These are phyloP conservation scores for Pelagomonas calceolata DNA, from an alignment of 108 stramenopile species.

Conservation along the genomic window DNA sequence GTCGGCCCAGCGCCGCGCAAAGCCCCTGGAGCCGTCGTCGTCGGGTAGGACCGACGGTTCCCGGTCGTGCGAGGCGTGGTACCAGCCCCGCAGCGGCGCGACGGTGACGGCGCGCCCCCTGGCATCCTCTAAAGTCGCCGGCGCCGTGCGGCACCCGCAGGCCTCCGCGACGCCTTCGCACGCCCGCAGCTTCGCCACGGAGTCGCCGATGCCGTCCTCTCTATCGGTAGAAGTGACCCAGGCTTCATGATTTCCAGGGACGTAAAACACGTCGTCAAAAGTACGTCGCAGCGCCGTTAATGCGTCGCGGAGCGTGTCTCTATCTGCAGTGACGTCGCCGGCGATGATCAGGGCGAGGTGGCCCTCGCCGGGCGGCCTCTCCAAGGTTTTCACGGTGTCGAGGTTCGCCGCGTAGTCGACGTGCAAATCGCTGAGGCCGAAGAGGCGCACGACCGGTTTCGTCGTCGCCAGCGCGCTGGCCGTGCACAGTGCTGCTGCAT, in stretches of 20 bases:
- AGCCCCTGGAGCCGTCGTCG: not conserved
- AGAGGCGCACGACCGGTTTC: not conserved
- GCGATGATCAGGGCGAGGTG: not conserved
- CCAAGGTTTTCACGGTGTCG: not conserved
- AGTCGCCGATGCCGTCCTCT: not conserved
- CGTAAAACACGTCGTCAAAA: slow-evolving; percentile 8
- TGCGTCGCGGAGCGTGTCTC: not conserved
- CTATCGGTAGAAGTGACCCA: not conserved
- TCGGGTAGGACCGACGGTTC: slow-evolving; percentile 27
- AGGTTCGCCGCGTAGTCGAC: not conserved
- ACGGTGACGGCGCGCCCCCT: not conserved
- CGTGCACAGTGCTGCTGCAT: no score
- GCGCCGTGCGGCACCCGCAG: not conserved
- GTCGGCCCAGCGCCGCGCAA: slow-evolving; percentile 25
- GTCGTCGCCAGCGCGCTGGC: no score
- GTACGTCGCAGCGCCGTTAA: not conserved
- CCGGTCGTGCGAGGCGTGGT: slow-evolving; percentile 32
- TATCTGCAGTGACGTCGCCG: not conserved
- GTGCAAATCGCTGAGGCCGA: slow-evolving; percentile 2
- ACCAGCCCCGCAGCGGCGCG: slow-evolving; percentile 17
- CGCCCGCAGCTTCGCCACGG: slow-evolving; percentile 4
- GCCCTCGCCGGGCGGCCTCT: not conserved
- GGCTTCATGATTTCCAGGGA: slow-evolving; percentile 9
- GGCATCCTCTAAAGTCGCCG: not conserved
- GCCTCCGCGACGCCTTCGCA: not conserved